These are phyloP conservation scores for Aureobasidium pullulans DNA, from an alignment of 2,329 filamentous ascomycete genomes.

Conservation along the genomic window DNA sequence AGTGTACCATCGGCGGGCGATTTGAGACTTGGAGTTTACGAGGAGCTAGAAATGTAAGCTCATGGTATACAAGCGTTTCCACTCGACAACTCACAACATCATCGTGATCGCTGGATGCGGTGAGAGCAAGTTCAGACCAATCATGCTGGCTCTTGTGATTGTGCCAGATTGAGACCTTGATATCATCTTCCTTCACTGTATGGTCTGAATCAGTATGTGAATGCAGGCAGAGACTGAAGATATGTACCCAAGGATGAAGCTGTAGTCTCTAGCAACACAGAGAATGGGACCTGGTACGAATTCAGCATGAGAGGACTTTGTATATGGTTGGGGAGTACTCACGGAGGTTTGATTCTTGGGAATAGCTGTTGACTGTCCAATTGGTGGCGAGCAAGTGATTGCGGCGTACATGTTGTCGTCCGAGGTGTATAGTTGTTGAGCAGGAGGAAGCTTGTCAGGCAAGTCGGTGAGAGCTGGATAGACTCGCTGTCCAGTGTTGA, in stretches of 20 bases:
- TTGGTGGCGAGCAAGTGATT: slow-evolving; percentile 59
- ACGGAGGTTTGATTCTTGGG: slow-evolving; percentile 33
- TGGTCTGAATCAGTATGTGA: not conserved
- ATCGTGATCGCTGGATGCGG: slow-evolving; percentile 27
- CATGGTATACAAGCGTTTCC: slow-evolving; percentile 6
- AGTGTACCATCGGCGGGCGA: slow-evolving; percentile 47
- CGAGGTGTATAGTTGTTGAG: slow-evolving; percentile 14
- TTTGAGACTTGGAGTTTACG: slow-evolving; percentile 9
- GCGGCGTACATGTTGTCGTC: slow-evolving; percentile 41
- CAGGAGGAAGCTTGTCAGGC: slow-evolving; percentile 27
- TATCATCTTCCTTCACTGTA: slow-evolving; percentile 43
- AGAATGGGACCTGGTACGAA: slow-evolving; percentile 48
- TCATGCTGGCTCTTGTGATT: slow-evolving; percentile 49
- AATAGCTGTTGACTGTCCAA: slow-evolving; percentile 66
- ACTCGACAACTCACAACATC: slow-evolving; percentile 20
- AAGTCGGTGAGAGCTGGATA: slow-evolving; percentile 26
- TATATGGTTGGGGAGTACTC: not conserved
- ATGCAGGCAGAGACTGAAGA: not conserved
- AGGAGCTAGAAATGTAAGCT: slow-evolving; percentile 1
- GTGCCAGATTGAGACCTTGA: slow-evolving; percentile 73
- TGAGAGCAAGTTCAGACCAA: slow-evolving; percentile 54
- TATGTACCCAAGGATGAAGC: slow-evolving; percentile 24
- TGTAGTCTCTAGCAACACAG: slow-evolving; percentile 62
- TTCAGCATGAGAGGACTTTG: not conserved
- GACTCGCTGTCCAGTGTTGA: slow-evolving; percentile 27